phyloP scores from a whole-genome alignment of 805 yeast species.

The Pichia occidentalis region DNA sequence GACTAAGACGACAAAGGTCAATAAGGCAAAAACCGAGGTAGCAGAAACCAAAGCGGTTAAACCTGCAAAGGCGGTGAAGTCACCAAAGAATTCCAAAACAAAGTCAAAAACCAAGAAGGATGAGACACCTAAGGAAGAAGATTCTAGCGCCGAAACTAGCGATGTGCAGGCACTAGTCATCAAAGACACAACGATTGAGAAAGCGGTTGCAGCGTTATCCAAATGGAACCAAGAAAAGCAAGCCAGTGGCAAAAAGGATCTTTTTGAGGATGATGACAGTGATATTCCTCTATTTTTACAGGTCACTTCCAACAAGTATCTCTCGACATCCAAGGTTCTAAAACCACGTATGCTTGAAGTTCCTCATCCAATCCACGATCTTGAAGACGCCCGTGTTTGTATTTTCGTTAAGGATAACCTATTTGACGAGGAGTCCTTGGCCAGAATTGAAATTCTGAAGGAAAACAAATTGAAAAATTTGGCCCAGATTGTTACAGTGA shows the following conservation, averaged over 20 bases:
- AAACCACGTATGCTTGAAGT: conserved; percentile 48
- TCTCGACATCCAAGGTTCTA: conserved; percentile 50
- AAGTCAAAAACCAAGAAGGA: conserved; percentile 10
- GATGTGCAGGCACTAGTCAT: conserved; percentile 11
- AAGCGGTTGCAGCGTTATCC: conserved; percentile 60
- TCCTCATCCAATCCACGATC: conserved; percentile 39
- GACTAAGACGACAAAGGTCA: conserved; percentile 3
- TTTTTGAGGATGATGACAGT: conserved; percentile 57
- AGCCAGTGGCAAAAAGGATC: conserved; percentile 29
- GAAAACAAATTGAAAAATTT: conserved; percentile 40
- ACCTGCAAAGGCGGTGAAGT: background rate
- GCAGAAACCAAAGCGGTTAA: background rate
- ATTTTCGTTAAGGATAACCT: conserved; percentile 62
- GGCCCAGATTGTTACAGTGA: conserved; percentile 56
- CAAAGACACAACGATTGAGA: conserved; percentile 28
- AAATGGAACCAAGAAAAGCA: conserved; percentile 43
- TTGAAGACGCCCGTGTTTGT: conserved; percentile 43
- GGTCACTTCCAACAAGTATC: conserved; percentile 58
- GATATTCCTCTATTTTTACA: conserved; percentile 52
- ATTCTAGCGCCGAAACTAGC: conserved; percentile 16
- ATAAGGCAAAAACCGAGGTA: background rate
- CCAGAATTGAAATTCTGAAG: conserved; percentile 34
- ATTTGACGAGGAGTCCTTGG: conserved; percentile 38
- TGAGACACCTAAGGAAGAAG: conserved; percentile 8
- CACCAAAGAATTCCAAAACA: too few species aligned